phyloP scores from a whole-genome alignment of 495 filamentous ascomycete genomes.

The Durotheca rogersii region DNA sequence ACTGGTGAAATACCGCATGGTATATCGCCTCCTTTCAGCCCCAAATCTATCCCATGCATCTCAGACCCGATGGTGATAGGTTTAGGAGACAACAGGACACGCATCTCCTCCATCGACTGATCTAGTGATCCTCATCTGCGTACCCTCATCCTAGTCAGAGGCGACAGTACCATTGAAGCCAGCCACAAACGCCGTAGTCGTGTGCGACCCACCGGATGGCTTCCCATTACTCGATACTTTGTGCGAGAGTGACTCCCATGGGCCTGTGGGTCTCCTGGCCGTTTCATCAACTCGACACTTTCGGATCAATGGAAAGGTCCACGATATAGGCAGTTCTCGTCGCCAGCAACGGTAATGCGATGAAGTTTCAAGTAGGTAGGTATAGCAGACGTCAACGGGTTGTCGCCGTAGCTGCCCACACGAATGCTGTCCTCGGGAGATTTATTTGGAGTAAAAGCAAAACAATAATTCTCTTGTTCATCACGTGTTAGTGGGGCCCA shows the following conservation, averaged over 20 bases:
- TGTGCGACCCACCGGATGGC: conserved; percentile 51
- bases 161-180: conserved; percentile 56
- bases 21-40: conserved; percentile 28
- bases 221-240: conserved; percentile 54
- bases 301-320: too few relatives aligned
- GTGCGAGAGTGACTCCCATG: conserved; percentile 48
- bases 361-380: conserved; percentile 42
- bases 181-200: conserved; percentile 47
- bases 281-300: too few relatives aligned
- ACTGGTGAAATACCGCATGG: not conserved
- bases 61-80: conserved; percentile 53
- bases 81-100: conserved; percentile 54
- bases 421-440: conserved; percentile 49
- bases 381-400: conserved; percentile 49
- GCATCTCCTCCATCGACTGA: conserved; percentile 49
- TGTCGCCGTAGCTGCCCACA: conserved; percentile 50
- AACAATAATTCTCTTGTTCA: conserved; percentile 38
- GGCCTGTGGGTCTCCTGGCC: conserved; percentile 50
- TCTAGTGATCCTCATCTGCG: conserved; percentile 51
- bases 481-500: conserved; percentile 44
- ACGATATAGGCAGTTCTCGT: conserved; percentile 44
- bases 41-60: conserved; percentile 48
- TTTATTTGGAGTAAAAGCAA: conserved; percentile 51
- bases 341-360: conserved; percentile 40
- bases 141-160: conserved; percentile 51